Evolutionary conservation across 2,329 filamentous ascomycete species (phyloP).

Genomic region (Trematosphaeria pertusa): DNA sequence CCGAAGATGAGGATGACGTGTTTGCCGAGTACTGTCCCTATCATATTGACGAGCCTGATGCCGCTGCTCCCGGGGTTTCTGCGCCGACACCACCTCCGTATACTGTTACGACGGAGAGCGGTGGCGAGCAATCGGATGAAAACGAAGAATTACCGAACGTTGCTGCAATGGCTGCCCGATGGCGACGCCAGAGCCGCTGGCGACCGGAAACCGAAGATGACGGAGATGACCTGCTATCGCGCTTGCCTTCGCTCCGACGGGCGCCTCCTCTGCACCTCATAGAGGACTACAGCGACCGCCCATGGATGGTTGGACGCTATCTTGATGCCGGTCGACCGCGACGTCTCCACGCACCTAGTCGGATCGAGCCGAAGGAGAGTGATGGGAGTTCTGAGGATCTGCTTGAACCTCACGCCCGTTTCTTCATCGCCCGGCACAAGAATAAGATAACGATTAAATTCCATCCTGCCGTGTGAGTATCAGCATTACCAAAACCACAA

Average conservation of each 20-base stretch:
- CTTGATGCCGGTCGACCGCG: constrained; percentile 38
- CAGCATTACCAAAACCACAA: too few species aligned
- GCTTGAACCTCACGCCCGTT: constrained; percentile 77
- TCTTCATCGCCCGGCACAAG: constrained; percentile 83
- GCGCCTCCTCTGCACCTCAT: constrained; percentile 30
- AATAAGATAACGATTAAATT: constrained; percentile 88
- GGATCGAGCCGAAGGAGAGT: constrained; percentile 37
- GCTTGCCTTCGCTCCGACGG: constrained; percentile 29
- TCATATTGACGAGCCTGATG: constrained; percentile 27
- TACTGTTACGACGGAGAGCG: constrained; percentile 48
- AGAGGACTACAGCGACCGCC: constrained; percentile 38
- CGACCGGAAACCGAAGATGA: constrained; percentile 47
- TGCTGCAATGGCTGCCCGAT: constrained; percentile 49
- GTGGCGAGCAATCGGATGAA: constrained; percentile 40
- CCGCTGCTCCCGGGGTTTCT: constrained; percentile 34
- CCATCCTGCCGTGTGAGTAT: constrained; percentile 71
- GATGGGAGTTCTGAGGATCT: constrained; percentile 47
- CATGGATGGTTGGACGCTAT: constrained; percentile 43
- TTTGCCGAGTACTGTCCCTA: constrained; percentile 41
- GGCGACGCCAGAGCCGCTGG: constrained; percentile 47
- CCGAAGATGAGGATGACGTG: constrained; percentile 27
- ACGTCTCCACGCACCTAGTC: constrained; percentile 41
- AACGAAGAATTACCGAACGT: constrained; percentile 48
- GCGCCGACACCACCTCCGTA: constrained; percentile 50
- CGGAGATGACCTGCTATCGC: constrained; percentile 38